These are phyloP conservation scores for Venturiaceae sp. DNA, from an alignment of 2,329 filamentous ascomycete genomes.

Conservation along the genomic window DNA sequence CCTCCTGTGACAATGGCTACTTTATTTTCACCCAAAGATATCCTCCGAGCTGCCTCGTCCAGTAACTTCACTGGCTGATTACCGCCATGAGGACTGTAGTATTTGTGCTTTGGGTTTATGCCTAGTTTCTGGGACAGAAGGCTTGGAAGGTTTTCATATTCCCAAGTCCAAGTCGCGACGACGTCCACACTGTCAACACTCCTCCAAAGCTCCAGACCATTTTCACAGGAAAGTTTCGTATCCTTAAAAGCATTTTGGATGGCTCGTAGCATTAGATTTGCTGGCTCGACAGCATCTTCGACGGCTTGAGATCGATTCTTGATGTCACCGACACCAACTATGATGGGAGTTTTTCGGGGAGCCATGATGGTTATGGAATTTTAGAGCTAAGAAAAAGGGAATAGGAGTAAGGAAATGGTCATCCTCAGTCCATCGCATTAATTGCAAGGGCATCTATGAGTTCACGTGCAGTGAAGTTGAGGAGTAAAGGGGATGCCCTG, in stretches of 20 bases:
- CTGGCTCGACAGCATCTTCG: conserved; percentile 48
- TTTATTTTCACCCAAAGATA: conserved; percentile 43
- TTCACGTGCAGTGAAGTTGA: background rate
- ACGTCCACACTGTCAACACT: conserved; percentile 50
- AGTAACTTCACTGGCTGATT: conserved; percentile 52
- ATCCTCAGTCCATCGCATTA: background rate
- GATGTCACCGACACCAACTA: conserved; percentile 54
- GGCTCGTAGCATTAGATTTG: conserved; percentile 48
- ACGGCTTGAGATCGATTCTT: conserved; percentile 45
- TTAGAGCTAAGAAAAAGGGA: background rate
- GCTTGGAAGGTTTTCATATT: conserved; percentile 49
- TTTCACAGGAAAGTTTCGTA: conserved; percentile 23
- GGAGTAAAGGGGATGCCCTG: background rate
- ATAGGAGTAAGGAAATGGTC: background rate
- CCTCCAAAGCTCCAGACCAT: conserved; percentile 26
- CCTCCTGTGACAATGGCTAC: conserved; percentile 53
- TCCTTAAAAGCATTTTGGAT: conserved; percentile 44
- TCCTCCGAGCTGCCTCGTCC: conserved; percentile 52
- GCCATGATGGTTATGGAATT: background rate
- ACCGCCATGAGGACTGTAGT: conserved; percentile 51
- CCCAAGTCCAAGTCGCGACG: conserved; percentile 57
- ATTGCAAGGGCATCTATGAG: background rate
- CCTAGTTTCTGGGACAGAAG: conserved; percentile 41
- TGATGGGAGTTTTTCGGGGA: conserved; percentile 34
- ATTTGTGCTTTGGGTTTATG: conserved; percentile 36